Evolutionary conservation across 176 grass and related monocot genomes (phyloP), one percentile per base, ranked within the genome.

Genomic region (Oryza glumipatula): DNA sequence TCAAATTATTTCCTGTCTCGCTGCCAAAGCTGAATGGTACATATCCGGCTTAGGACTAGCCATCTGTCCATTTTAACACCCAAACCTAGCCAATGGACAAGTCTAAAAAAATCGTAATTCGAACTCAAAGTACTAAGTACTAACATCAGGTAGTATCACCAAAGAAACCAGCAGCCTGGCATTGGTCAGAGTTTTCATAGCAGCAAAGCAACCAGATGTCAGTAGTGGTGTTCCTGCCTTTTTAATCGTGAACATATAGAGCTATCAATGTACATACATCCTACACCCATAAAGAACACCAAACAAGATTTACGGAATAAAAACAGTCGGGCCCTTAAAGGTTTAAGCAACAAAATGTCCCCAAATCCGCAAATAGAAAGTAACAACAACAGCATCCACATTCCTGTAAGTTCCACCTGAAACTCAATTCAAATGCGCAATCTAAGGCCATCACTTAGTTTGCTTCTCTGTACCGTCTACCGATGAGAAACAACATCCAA

Each of bases 111-210:
- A 12, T 47, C 11, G 7, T 70, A 51, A 16, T 21, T 80, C 30
- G 17, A 80, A 16, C 17, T 51, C 28, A 45, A 80, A 47, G 32
- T 45, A 35, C 28, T 38, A 80, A 47, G 67, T 45, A 35, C 44
- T 36, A 69, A 70, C 66, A 70, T 80, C 32, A 68, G 69, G 49
- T 67, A 23, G 19, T 70, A 54, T 69, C 32, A 71, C 79, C 36
- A 81, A 81, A 56, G 47, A 48, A 81, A 58, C 33, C 13, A 39
- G 67, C 79, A 81, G 67, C 54, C n/a, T 2, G 35, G 14, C 67
- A 36, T n/a, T 39, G n/a, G 48, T 7, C 65, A 68, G 12, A 41
- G 79, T 70, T 52, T 80, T 45, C 78, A 80, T 69, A 80, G 28
- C 66, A 54, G 46, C 67, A 69, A 35, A 35, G 46, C 46, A 41